Percentiles rank a stretch among this genome's conserved stretches.
These are phyloP conservation scores for Toxoplasma gondii DNA, from an alignment of 169 alveolate genomes.

Conservation along the genomic window DNA sequence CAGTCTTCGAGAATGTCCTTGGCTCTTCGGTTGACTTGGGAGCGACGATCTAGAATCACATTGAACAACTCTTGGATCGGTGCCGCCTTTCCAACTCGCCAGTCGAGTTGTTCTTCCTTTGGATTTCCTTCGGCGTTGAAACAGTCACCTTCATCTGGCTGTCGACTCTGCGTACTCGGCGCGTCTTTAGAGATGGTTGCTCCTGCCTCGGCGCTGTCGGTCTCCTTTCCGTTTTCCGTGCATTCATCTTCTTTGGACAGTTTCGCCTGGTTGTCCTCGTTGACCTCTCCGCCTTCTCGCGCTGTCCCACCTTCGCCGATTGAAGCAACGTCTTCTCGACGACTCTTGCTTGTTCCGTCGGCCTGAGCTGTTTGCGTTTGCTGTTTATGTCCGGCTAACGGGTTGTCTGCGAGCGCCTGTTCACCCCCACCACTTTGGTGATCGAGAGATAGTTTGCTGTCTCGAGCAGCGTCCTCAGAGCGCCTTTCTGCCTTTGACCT, in stretches of 20 bases:
- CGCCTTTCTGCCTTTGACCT: neutral
- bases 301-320: neutral
- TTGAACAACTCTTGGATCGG: neutral
- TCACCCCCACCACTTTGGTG: too few relatives aligned
- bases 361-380: too few relatives aligned
- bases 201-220: neutral
- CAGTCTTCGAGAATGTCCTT: neutral
- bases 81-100: neutral
- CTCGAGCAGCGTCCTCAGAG: too few relatives aligned
- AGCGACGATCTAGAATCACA: constrained; percentile 7
- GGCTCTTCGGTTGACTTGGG: constrained; percentile 32
- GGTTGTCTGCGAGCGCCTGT: too few relatives aligned
- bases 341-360: too few relatives aligned
- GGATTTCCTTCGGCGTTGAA: too few relatives aligned
- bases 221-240: neutral
- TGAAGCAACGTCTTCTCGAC: neutral
- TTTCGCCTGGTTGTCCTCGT: neutral
- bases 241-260: neutral
- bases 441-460: too few relatives aligned
- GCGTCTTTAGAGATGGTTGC: too few relatives aligned
- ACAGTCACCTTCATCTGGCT: too few relatives aligned
- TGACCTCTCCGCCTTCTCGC: neutral
- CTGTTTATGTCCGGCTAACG: too few relatives aligned
- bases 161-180: too few relatives aligned
- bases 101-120: neutral